These are phyloP conservation scores for Orbilia ellipsospora DNA, from an alignment of 2,329 filamentous ascomycete species.

Conservation along the genomic window DNA sequence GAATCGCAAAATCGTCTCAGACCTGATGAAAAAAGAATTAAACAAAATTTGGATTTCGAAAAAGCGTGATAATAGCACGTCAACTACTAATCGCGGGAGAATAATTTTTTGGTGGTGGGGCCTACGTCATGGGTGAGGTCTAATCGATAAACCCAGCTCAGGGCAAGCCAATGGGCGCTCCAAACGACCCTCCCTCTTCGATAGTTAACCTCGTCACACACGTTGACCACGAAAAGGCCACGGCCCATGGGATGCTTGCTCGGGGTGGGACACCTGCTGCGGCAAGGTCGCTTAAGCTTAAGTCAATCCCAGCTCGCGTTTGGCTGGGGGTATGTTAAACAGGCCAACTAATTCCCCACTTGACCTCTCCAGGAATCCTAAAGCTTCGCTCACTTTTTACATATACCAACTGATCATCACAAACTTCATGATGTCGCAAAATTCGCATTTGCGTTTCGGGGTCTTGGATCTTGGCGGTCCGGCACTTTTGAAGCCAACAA, in stretches of 20 bases:
- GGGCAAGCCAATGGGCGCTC: conserved; percentile 32
- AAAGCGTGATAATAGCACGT: no score
- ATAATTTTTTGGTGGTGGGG: conserved; percentile 39
- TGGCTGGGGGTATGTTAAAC: conserved; percentile 3
- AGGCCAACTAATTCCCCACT: conserved; percentile 2
- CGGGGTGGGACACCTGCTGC: conserved; percentile 34
- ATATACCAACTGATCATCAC: background rate
- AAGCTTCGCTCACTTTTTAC: no score
- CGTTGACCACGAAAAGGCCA: background rate
- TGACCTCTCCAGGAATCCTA: background rate
- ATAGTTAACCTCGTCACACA: background rate
- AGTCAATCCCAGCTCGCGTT: conserved; percentile 32
- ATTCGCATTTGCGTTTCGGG: background rate
- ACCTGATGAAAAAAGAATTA: no score
- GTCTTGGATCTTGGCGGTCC: conserved; percentile 2
- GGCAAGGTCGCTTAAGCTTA: conserved; percentile 54
- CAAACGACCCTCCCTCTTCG: conserved; percentile 25
- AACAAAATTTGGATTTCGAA: no score
- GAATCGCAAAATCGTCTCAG: no score
- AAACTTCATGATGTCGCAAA: background rate
- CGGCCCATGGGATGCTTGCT: conserved; percentile 7
- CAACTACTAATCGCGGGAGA: conserved; percentile 4
- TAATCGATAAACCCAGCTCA: conserved; percentile 31
- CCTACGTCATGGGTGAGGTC: conserved; percentile 29
- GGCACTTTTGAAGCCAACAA: background rate